Percentiles rank a stretch among this genome's conserved stretches.
Evolutionary conservation across 495 filamentous ascomycete genomes (phyloP).

Genomic region (Podospora pseudocomata): DNA sequence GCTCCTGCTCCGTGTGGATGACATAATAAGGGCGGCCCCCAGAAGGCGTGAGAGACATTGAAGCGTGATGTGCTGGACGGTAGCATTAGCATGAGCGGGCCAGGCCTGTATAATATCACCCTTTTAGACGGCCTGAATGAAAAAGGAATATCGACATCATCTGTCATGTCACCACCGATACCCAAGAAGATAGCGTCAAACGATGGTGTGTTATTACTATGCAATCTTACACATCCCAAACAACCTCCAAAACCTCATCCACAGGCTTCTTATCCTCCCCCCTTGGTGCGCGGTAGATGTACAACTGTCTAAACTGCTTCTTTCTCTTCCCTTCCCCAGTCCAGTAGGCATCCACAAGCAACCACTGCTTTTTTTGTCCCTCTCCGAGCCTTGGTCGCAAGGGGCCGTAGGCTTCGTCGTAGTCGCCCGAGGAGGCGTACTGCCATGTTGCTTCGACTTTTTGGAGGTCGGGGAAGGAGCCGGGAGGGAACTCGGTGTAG

Average conservation of each 20-base stretch:
- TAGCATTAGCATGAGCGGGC: not conserved
- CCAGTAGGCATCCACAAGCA: constrained; percentile 1
- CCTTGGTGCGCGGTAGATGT: constrained; percentile 21
- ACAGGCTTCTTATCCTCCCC: constrained; percentile 4
- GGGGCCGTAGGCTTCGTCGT: constrained; percentile 51
- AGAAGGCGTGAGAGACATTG: constrained; percentile 35
- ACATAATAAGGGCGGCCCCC: constrained; percentile 41
- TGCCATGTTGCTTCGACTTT: constrained; percentile 61
- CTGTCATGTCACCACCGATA: not conserved
- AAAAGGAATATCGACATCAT: not conserved
- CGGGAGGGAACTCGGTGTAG: constrained; percentile 53
- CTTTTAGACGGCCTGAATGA: not conserved
- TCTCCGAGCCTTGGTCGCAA: constrained; percentile 35
- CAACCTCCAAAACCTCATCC: constrained; percentile 36
- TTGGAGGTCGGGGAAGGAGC: constrained; percentile 46
- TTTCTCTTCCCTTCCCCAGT: not conserved
- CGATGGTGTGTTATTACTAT: not conserved
- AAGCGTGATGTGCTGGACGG: not conserved
- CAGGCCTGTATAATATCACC: constrained; percentile 19
- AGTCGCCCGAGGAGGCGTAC: constrained; percentile 43
- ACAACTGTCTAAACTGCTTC: constrained; percentile 27
- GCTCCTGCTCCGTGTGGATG: constrained; percentile 37
- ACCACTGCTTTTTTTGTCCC: constrained; percentile 37
- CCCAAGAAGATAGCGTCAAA: not conserved
- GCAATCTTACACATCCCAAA: constrained; percentile 28